Evolutionary conservation across 2,329 filamentous ascomycete species (phyloP).

Genomic region (Ophiostoma ips): DNA sequence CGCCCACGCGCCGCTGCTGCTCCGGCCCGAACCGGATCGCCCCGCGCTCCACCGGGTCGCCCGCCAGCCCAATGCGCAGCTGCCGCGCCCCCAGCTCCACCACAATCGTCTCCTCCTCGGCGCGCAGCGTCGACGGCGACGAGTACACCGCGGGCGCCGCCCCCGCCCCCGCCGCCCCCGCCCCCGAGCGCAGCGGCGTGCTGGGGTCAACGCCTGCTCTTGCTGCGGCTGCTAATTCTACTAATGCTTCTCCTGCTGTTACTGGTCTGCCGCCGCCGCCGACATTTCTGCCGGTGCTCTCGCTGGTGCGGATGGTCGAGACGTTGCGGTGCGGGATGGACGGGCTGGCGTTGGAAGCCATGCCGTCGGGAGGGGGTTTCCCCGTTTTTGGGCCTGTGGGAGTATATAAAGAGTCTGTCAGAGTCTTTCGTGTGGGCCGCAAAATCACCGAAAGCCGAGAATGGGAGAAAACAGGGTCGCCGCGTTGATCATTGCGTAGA

Average conservation of each 20-base stretch:
- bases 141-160: slow-evolving; percentile 43
- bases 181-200: no score
- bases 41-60: slow-evolving; percentile 63
- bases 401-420: no score
- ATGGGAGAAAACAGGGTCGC: no score
- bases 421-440: no score
- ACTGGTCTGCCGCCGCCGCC: slow-evolving; percentile 6
- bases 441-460: no score
- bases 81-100: slow-evolving; percentile 71
- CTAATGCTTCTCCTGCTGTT: no score
- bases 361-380: no score
- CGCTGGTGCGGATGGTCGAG: slow-evolving; percentile 38
- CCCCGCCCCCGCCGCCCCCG: no score
- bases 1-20: slow-evolving; percentile 62
- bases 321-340: slow-evolving; percentile 44
- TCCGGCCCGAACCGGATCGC: slow-evolving; percentile 60
- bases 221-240: neutral
- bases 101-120: slow-evolving; percentile 75
- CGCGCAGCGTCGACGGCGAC: slow-evolving; percentile 45
- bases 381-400: no score
- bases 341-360: slow-evolving; percentile 30
- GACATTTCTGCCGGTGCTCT: slow-evolving; percentile 5
- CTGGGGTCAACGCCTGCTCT: no score
- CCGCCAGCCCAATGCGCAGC: slow-evolving; percentile 73
- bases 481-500: no score